A percentile compares a stretch with the other conserved stretches of the same genome.
Conservation (phyloP, 1,284 basidiomycete species). For the Tilletia setariae region DNA sequence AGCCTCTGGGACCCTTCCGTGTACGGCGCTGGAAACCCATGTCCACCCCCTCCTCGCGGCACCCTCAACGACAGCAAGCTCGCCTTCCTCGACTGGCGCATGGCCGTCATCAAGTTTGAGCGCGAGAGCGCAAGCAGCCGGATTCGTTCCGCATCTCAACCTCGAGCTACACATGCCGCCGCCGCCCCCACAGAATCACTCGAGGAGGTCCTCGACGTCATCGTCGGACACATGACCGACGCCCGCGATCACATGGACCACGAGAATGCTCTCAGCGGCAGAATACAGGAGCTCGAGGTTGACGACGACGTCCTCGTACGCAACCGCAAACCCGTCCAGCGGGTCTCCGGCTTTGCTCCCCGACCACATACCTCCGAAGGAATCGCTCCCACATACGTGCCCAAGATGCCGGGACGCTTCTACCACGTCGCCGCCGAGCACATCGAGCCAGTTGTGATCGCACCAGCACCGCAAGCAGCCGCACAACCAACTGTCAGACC, state of each 20-base stretch:
- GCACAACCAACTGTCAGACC: neutral
- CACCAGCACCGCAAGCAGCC: neutral
- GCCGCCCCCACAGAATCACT: neutral
- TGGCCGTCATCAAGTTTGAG: conserved; percentile 12
- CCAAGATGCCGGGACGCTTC: conserved; percentile 2
- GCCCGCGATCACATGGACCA: neutral
- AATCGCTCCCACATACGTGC: neutral
- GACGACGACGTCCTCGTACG: neutral
- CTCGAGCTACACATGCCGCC: neutral
- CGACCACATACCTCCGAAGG: conserved; percentile 9
- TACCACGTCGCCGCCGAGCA: neutral
- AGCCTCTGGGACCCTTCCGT: conserved; percentile 10
- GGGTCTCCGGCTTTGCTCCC: neutral
- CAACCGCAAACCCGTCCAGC: conserved; percentile 8
- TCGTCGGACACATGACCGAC: neutral
- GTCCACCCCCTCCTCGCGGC: neutral
- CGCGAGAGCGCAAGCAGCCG: neutral
- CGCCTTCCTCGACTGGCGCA: conserved; percentile 12
- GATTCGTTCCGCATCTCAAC: too few species aligned
- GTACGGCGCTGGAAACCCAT: conserved; percentile 6
- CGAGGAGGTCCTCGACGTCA: neutral
- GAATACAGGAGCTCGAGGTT: neutral
- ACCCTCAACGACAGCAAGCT: conserved; percentile 15
- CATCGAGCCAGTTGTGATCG: neutral
- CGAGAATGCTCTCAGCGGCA: neutral